Evolutionary conservation across 2,329 filamentous ascomycete genomes (phyloP).

Genomic region (Fonsecaea multimorphosa): DNA sequence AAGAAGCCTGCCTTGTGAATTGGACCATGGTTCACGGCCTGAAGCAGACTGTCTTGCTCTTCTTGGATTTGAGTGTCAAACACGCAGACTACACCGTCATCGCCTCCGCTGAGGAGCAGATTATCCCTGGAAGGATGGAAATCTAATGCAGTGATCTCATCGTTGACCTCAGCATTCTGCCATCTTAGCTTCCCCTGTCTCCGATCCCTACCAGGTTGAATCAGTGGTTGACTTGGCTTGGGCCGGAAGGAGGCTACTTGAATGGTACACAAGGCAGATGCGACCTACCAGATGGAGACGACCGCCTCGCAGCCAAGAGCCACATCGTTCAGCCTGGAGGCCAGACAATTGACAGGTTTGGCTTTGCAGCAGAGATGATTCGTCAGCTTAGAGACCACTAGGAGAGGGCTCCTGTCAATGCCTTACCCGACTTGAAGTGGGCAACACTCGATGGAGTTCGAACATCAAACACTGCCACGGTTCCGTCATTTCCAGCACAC

Average conservation of each 20-base stretch:
- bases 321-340: conserved; percentile 30
- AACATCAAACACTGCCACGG: conserved; percentile 37
- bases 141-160: conserved; percentile 66
- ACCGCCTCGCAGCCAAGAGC: conserved; percentile 37
- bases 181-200: conserved; percentile 36
- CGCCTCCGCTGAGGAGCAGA: conserved; percentile 65
- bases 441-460: conserved; percentile 26
- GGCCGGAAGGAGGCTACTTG: background rate
- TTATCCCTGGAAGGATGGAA: conserved; percentile 60
- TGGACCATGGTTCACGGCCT: conserved; percentile 68
- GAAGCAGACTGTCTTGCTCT: conserved; percentile 67
- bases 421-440: conserved; percentile 33
- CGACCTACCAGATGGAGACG: conserved; percentile 38
- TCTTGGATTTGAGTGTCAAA: conserved; percentile 64
- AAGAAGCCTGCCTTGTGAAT: conserved; percentile 68
- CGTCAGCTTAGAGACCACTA: background rate
- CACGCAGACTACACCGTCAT: conserved; percentile 67
- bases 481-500: conserved; percentile 35
- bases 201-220: conserved; percentile 47
- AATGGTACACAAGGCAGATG: background rate
- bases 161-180: conserved; percentile 55
- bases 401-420: background rate
- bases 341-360: conserved; percentile 36
- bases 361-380: conserved; percentile 22
- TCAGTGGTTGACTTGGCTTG: background rate